Evolutionary conservation across 805 yeast species (phyloP), one percentile per base, ranked within the genome.

Genomic region (Kodamaea hsintzibuensis): DNA sequence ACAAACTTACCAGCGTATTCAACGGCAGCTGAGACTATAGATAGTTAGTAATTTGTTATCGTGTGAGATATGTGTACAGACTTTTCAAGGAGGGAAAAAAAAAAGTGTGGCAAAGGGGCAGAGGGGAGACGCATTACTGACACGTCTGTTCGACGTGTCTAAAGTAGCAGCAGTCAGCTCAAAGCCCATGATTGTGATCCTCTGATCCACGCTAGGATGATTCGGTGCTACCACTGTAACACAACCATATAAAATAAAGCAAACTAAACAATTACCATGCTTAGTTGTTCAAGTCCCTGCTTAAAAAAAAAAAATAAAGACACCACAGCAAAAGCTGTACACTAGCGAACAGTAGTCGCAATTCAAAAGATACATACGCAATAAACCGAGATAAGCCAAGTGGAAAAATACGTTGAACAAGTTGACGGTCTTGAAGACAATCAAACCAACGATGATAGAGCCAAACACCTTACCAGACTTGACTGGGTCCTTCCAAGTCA

Each of bases 381-480:
- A 66, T 57, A 91, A 78, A 25, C 80, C 83, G 57, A 84, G 71
- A 68, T 84, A 83, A 52, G 83, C 72, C 46, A 86, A 57, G 68
- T 81, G 83, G 78, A 86, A 81, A 63, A 86, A 72, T 51, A 85
- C 72, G 58, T 84, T 82, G 62, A 85, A 62, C 60, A 88, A 66
- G 68, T 88, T 86, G 63, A 88, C 81, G 49, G 76, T 80, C 69
- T 87, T 88, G 62, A 87, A 65, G 37, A 85, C 68, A 51, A 86
- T 59, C 65, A 89, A 74, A 25, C 78, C 70, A 27, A 77, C 68
- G 46, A 89, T 66, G 56, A 86, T 76, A 37, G 83, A 77, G 44
- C 88, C 95, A 62, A 91, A 82, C 45, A 87, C 83, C 65, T 85
- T 84, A 57, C 88, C 97, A 50, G 97, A 85, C 66, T 80, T 79